Evolutionary conservation across 139 green algal genomes (phyloP).

Genomic region (Haematococcus lacustris): DNA sequence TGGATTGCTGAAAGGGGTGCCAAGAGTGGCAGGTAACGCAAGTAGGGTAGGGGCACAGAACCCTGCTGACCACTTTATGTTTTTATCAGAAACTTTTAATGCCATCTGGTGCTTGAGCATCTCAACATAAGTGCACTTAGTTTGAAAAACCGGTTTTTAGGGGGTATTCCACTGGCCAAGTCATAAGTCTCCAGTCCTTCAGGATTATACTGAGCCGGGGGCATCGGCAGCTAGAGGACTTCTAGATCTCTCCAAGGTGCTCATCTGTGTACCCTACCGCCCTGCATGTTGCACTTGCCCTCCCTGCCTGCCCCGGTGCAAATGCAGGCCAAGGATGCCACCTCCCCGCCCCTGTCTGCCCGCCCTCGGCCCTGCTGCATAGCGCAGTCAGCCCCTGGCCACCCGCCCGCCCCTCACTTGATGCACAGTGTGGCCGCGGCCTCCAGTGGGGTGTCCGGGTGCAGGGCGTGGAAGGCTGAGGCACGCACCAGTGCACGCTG

Average conservation of each 20-base stretch:
- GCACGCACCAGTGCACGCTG: conserved; percentile 24
- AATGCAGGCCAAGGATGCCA: neutral
- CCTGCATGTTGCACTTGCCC: neutral
- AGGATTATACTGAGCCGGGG: too few relatives aligned
- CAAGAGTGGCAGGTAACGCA: too few relatives aligned
- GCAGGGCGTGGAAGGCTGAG: conserved; percentile 42
- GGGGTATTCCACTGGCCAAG: too few relatives aligned
- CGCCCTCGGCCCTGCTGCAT: neutral
- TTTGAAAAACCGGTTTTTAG: too few relatives aligned
- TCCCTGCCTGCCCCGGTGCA: neutral
- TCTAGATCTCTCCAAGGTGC: neutral
- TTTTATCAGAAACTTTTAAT: neutral
- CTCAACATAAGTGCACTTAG: too few relatives aligned
- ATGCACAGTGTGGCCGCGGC: conserved; percentile 59
- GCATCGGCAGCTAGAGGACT: too few relatives aligned
- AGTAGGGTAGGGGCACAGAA: too few relatives aligned
- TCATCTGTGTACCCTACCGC: neutral
- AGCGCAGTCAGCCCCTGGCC: neutral
- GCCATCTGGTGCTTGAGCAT: too few relatives aligned
- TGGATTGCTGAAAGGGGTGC: too few relatives aligned
- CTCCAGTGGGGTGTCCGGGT: conserved; percentile 34
- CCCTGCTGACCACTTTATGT: too few relatives aligned
- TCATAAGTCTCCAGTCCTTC: too few relatives aligned
- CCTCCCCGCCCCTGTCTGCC: neutral
- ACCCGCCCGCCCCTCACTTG: conserved; percentile 43